Percentiles rank a stretch among this genome's conserved stretches.
These are phyloP conservation scores for Pyrenochaeta sp. DNA, from an alignment of 2,329 filamentous ascomycete species.

Conservation along the genomic window DNA sequence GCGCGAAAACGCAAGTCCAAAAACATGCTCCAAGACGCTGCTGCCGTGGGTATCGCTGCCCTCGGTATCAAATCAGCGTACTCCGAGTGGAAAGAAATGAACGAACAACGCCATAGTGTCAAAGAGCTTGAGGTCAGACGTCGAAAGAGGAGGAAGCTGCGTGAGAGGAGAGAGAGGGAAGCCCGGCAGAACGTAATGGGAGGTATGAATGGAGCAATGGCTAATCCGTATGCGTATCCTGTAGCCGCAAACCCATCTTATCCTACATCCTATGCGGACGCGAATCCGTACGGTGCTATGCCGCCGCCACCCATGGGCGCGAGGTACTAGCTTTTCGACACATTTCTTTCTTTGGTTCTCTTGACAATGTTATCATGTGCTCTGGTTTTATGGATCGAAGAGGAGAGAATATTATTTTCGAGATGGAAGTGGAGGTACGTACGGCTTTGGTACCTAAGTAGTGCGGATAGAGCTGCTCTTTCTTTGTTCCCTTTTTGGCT, in stretches of 20 bases:
- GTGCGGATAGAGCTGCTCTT: background rate
- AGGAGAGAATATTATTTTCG: background rate
- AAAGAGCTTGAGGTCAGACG: slow-evolving; percentile 63
- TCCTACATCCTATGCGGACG: slow-evolving; percentile 54
- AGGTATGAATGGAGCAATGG: slow-evolving; percentile 44
- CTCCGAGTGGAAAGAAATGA: slow-evolving; percentile 73
- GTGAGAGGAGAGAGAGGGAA: slow-evolving; percentile 53
- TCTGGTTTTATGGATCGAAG: background rate
- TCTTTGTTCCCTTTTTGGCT: background rate
- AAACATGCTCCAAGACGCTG: slow-evolving; percentile 69
- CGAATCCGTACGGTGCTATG: slow-evolving; percentile 55
- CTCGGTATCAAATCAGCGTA: slow-evolving; percentile 73
- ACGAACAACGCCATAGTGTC: slow-evolving; percentile 66
- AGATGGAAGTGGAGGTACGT: background rate
- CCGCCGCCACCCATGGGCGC: slow-evolving; percentile 53
- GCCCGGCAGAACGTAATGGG: slow-evolving; percentile 53
- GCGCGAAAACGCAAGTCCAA: slow-evolving; percentile 70
- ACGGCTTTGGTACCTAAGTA: background rate
- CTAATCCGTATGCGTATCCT: slow-evolving; percentile 51
- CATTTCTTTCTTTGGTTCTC: background rate
- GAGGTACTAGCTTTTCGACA: slow-evolving; percentile 37
- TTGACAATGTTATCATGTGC: background rate
- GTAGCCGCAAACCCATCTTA: slow-evolving; percentile 45
- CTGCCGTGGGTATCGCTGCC: slow-evolving; percentile 72
- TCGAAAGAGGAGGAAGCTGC: slow-evolving; percentile 55